Base-by-base conservation (phyloP, 345 rosid species). In the Boechera stricta region DNA sequence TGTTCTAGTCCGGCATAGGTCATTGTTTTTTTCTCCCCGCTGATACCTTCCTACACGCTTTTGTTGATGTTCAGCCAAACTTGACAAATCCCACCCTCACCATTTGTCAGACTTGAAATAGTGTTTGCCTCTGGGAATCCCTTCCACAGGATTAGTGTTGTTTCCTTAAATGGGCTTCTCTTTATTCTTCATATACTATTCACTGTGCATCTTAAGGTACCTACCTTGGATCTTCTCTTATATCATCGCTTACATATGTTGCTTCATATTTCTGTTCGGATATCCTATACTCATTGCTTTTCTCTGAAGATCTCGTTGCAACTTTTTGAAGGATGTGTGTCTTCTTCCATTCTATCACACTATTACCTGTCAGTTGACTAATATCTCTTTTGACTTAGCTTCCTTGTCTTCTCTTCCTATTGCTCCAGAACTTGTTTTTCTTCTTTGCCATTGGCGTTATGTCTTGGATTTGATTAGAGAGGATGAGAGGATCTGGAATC, bases 381-480 rank as follows among this genome's bases (percentile, higher is more conserved):
- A 28, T 28, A 13, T 44, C 68, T 64, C 38, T 44, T 64, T 65
- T 65, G 56, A 47, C 16, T 16, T 66, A 64, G 57, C 33, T 51
- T 49, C 11, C 8, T 35, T 12, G 59, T 66, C 48, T 66, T 32
- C 11, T 66, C 16, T 47, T 29, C 42, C 28, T 29, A 64, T 15
- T 12, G 10, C 67, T 64, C 35, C 18, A 45, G 28, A 64, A 45
- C 69, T 47, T 65, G 6, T 66, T 48, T 33, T 0, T 18, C 18
- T 33, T 32, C 32, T 66, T 32, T 32, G 70, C 57, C 42, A 16
- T 32, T 47, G 28, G 18, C 9, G 1, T 31, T 64, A 5, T 45
- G 5, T 15, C 41, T n/a, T 29, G 41, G n/a, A 29, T n/a, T 45
- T 47, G 69, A 1, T 29, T 49, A 33, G 57, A 33, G 33, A 48